Base-by-base conservation (phyloP, 2,329 filamentous ascomycete species). In the Monosporascus ibericus region DNA sequence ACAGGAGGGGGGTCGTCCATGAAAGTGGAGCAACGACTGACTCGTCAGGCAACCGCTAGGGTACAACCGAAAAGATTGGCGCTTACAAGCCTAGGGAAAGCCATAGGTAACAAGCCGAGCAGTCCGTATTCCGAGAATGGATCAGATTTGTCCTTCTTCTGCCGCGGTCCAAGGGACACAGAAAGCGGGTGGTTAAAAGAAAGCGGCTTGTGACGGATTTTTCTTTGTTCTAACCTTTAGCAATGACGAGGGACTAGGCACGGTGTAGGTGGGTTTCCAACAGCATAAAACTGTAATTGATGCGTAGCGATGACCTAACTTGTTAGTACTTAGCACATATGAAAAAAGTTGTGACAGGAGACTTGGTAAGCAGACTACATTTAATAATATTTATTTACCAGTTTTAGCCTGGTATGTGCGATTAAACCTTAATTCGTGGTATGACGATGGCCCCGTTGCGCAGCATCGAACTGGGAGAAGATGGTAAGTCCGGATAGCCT, bases 101-200 rank as follows among this genome's bases (percentile, higher is more conserved):
- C 17, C 22, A 37, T 48, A 34, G 46, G 46, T 27, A 34, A 24
- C 18, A 20, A 48, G 47, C 17, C 34, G 15, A 38, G 36, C 24
- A 22, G 48, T 37, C 39, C 37, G 6, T 25, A 25, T 17, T 18
- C 18, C 6, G 51, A 55, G 22, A 18, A 52, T 3, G 42, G 42
- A 18, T 60, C 56, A 1, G 56, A 61, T 22, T 17, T 52, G 3
- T 60, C 58, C 3, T 61, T 61, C 34, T 50, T 53, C 4, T 61
- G 59, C 44, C 4, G 38, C 40, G 53, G 48, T 20, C 47, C 15
- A 51, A 11, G 52, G 30, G 24, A 30, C 30, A 11, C 30, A 34
- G 30, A 34, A 34, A 34, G 30, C 14, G 11, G 30, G 30, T 34
- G 30, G 30, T 14, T 34, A 34, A 14, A 11, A 34, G 11, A 34